Percentiles rank a stretch among this genome's conserved stretches.
phyloP scores from a whole-genome alignment of 148 eudicot species.

The Rhododendron molle region DNA sequence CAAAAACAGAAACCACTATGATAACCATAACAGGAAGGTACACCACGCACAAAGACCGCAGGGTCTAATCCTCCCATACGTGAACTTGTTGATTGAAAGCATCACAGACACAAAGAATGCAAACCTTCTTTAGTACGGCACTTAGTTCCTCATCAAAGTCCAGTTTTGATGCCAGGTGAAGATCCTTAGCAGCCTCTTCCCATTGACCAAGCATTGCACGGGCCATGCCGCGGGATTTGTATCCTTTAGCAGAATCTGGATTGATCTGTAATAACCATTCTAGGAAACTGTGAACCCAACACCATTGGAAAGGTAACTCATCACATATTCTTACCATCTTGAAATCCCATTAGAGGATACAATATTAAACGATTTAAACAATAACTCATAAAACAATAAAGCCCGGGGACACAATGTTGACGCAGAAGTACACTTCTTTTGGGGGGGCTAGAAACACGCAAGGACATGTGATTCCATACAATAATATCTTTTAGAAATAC shows the following conservation, averaged over 20 bases:
- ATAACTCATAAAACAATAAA: not conserved
- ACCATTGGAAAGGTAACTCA: not conserved
- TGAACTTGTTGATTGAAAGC: not conserved
- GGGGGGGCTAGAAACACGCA: not conserved
- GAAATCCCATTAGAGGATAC: not conserved
- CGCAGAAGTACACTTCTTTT: not conserved
- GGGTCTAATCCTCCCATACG: not conserved
- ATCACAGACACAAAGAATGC: not conserved
- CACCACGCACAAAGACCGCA: not conserved
- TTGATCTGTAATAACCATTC: conserved; percentile 48
- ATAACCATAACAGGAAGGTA: not conserved
- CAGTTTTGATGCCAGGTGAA: conserved; percentile 74
- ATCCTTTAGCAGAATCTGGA: conserved; percentile 92
- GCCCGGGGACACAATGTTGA: not conserved
- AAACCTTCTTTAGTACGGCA: conserved; percentile 64
- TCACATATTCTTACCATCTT: conserved; percentile 2
- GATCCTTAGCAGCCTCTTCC: conserved; percentile 94
- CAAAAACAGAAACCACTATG: not conserved
- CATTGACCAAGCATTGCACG: conserved; percentile 86
- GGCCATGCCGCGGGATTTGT: conserved; percentile 88
- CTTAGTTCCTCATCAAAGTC: conserved; percentile 86
- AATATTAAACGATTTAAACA: no score
- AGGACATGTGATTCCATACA: not conserved
- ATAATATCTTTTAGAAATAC: not conserved
- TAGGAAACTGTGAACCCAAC: not conserved